phyloP scores from a whole-genome alignment of 176 grass and related monocot genomes.

The Leersia perrieri region DNA sequence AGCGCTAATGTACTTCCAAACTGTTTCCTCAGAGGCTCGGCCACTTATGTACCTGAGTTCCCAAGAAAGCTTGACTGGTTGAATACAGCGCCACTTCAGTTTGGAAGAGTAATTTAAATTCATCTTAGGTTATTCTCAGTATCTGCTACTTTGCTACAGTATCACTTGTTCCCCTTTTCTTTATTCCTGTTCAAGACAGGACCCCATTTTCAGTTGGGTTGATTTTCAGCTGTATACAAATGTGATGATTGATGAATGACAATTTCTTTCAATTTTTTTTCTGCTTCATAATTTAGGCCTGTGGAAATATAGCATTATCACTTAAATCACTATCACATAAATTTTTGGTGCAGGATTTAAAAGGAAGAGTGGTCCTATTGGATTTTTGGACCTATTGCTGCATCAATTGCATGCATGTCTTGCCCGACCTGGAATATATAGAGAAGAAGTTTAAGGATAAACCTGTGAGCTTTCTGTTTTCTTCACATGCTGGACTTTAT shows the following conservation, averaged over 20 bases:
- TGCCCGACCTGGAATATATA: conserved; percentile 89
- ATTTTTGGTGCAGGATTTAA: conserved; percentile 71
- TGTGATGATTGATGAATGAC: conserved; percentile 9
- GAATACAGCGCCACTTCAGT: conserved; percentile 90
- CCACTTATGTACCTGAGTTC: conserved; percentile 78
- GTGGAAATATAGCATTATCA: conserved; percentile 2
- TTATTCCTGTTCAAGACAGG: conserved; percentile 12
- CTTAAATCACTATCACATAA: not conserved
- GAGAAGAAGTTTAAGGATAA: conserved; percentile 88
- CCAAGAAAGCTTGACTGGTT: conserved; percentile 94
- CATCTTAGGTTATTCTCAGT: conserved; percentile 50
- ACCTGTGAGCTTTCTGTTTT: conserved; percentile 59
- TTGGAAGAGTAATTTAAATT: conserved; percentile 81
- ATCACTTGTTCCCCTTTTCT: not conserved
- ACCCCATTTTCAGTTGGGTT: not conserved
- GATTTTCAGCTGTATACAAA: not conserved
- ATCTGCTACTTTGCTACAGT: conserved; percentile 26
- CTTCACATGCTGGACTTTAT: conserved; percentile 3
- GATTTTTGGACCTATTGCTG: conserved; percentile 99
- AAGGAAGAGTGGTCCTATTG: conserved; percentile 80
- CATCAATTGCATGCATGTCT: conserved; percentile 99
- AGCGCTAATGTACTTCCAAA: conserved; percentile 19
- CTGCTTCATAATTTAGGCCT: conserved; percentile 7
- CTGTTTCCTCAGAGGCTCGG: conserved; percentile 62
- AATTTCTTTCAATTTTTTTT: not conserved